phyloP scores from a whole-genome alignment of 768 basidiomycete genomes.

The Cytidiella melzeri region DNA sequence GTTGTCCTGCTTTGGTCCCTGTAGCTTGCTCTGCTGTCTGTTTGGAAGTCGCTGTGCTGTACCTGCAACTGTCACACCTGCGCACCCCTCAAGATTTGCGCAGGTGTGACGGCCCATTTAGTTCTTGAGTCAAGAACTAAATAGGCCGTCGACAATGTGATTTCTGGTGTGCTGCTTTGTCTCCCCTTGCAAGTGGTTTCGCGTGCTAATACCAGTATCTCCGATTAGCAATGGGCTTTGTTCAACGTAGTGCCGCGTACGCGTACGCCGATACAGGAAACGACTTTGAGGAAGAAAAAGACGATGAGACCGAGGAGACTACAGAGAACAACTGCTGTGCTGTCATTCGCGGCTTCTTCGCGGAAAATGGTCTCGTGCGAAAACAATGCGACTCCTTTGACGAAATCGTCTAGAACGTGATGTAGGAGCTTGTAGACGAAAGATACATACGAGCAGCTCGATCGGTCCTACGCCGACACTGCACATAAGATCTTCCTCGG shows the following conservation, averaged over 20 bases:
- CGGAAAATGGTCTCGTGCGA: constrained; percentile 93
- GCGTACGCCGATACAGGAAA: constrained; percentile 61
- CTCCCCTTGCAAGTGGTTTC: too few species aligned
- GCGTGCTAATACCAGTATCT: too few species aligned
- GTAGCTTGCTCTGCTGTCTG: too few species aligned
- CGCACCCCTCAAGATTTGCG: too few species aligned
- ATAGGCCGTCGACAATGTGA: background rate
- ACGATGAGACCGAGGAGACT: constrained; percentile 65
- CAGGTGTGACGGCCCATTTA: too few species aligned
- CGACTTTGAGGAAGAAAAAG: constrained; percentile 46
- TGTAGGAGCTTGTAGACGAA: constrained; percentile 99
- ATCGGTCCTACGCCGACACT: constrained; percentile 60
- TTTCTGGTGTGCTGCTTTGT: constrained; percentile 2
- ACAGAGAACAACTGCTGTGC: constrained; percentile 94
- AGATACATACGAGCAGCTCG: constrained; percentile 69
- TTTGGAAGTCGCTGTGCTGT: too few species aligned
- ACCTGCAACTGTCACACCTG: background rate
- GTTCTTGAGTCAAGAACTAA: background rate
- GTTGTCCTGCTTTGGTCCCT: too few species aligned
- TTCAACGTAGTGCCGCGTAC: constrained; percentile 16
- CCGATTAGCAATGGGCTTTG: constrained; percentile 19
- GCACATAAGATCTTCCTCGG: constrained; percentile 57
- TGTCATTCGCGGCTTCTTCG: constrained; percentile 94
- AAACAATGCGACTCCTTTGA: constrained; percentile 98
- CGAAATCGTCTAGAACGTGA: constrained; percentile 97